phyloP scores from a whole-genome alignment of 345 rosid genomes.

The Microthlaspi erraticum region DNA sequence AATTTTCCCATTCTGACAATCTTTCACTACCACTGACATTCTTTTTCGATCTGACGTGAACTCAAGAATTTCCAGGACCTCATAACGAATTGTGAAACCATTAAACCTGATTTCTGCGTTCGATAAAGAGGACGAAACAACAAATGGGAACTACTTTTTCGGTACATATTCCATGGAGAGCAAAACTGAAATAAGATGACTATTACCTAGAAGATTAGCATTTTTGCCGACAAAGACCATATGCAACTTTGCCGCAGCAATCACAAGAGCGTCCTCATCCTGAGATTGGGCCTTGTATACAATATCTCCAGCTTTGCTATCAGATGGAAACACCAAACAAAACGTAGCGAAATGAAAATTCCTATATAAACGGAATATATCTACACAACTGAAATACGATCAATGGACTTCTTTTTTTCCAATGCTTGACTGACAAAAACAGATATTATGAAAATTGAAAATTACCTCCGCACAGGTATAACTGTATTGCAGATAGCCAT shows the following conservation, averaged over 20 bases:
- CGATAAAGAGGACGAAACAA: conserved; percentile 36
- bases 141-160: conserved; percentile 24
- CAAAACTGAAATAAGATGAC: conserved; percentile 39
- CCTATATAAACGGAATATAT: conserved; percentile 6
- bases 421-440: conserved; percentile 15
- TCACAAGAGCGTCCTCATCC: conserved; percentile 98
- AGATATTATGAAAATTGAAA: neutral
- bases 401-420: neutral
- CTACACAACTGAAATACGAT: conserved; percentile 7
- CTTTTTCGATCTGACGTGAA: conserved; percentile 98
- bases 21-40: conserved; percentile 92
- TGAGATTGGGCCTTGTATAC: conserved; percentile 95
- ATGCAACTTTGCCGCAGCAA: conserved; percentile 87
- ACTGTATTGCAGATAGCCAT: conserved; percentile 98
- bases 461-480: conserved; percentile 80
- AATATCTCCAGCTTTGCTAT: conserved; percentile 83
- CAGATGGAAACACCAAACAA: conserved; percentile 23
- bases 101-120: conserved; percentile 78
- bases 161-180: conserved; percentile 29
- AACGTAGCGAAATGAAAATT: conserved; percentile 13
- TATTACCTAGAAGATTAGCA: conserved; percentile 77
- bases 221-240: conserved; percentile 74
- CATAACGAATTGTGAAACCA: conserved; percentile 62
- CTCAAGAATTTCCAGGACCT: conserved; percentile 85
- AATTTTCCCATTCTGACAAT: conserved; percentile 74